Conservation (phyloP, 352 stramenopile species). For the Pythium monospermum region DNA sequence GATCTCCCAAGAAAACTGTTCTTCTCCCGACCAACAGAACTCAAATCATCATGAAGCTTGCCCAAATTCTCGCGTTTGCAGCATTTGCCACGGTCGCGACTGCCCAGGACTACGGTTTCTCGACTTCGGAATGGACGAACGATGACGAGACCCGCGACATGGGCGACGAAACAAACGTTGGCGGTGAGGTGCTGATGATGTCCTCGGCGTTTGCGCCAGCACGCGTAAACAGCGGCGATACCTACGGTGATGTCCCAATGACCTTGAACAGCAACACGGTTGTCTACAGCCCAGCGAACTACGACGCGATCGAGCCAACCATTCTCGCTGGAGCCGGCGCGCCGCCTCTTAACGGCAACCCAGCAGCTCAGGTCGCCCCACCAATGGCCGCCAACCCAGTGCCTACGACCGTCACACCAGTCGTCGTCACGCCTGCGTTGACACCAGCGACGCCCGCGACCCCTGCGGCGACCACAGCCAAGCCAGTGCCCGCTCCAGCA, state of each 20-base stretch:
- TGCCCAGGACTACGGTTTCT: conserved; percentile 15
- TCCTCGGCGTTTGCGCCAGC: conserved; percentile 19
- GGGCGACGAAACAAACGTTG: conserved; percentile 3
- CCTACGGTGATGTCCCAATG: conserved; percentile 5
- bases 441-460: neutral
- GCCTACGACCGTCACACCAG: neutral
- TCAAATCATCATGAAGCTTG: conserved; percentile 9
- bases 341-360: neutral
- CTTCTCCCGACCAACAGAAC: neutral
- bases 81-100: conserved; percentile 5
- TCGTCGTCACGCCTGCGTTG: neutral
- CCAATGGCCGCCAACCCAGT: neutral
- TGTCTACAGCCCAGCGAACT: conserved; percentile 2
- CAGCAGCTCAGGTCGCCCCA: neutral
- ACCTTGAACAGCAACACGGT: conserved; percentile 17
- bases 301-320: neutral
- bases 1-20: conserved; percentile 3
- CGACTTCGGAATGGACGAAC: conserved; percentile 3
- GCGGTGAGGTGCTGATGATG: conserved; percentile 14
- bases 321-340: neutral
- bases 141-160: neutral
- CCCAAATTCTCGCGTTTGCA: conserved; percentile 8
- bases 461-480: neutral
- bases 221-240: conserved; percentile 10
- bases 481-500: neutral